Evolutionary conservation across 345 rosid genomes (phyloP).

Genomic region (Ailanthus altissimus): DNA sequence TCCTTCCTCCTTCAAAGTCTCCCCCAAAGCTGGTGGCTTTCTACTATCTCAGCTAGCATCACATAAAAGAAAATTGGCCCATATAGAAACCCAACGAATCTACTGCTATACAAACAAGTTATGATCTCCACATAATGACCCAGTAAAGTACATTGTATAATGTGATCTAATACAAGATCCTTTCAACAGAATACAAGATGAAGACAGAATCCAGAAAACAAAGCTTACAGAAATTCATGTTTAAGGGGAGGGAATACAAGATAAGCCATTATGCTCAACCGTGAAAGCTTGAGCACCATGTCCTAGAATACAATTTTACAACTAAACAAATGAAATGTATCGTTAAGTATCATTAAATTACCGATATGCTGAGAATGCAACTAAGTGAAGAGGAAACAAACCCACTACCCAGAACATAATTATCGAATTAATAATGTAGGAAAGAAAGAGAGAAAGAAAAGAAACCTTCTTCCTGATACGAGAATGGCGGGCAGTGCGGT

Average conservation of each 20-base stretch:
- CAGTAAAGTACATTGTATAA: neutral
- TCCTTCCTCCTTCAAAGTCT: neutral
- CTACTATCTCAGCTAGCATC: neutral
- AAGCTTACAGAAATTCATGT: no score
- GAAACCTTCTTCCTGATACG: slow-evolving; percentile 95
- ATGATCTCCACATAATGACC: neutral
- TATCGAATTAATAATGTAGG: neutral
- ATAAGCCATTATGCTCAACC: no score
- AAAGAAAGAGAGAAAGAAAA: neutral
- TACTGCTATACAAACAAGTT: neutral
- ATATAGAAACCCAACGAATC: neutral
- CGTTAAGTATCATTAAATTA: neutral
- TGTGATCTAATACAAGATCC: no score
- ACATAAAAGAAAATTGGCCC: neutral
- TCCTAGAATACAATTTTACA: neutral
- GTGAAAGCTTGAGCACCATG: neutral
- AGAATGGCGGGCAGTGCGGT: slow-evolving; percentile 80
- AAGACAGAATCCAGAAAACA: no score
- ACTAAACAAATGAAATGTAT: neutral
- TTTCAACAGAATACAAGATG: no score
- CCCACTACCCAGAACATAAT: neutral
- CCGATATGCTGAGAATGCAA: neutral
- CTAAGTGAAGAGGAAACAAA: neutral
- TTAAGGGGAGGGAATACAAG: no score
- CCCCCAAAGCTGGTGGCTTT: neutral